These are phyloP conservation scores for Eucalyptus leucophloia DNA, from an alignment of 345 rosid species.

Conservation along the genomic window DNA sequence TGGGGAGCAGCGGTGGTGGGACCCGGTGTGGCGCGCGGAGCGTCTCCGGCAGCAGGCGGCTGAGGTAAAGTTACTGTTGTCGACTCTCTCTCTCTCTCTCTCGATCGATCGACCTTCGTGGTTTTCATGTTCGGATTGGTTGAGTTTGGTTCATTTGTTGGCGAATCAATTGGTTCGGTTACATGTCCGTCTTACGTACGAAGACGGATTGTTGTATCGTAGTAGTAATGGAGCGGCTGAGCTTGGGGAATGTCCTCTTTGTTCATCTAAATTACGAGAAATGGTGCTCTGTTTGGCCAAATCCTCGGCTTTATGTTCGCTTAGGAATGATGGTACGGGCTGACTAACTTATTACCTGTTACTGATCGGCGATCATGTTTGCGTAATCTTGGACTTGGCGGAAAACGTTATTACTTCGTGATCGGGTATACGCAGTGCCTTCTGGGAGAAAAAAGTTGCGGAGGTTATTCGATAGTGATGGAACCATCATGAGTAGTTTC, in stretches of 20 bases:
- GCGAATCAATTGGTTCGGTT: background rate
- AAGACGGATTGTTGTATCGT: background rate
- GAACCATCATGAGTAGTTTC: background rate
- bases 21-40: conserved; percentile 97
- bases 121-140: background rate
- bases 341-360: background rate
- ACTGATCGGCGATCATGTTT: background rate
- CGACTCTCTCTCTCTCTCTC: background rate
- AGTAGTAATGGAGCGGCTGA: background rate
- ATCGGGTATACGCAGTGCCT: background rate
- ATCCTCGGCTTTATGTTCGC: background rate
- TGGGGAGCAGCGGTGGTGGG: conserved; percentile 99
- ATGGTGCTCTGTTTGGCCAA: background rate
- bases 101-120: background rate
- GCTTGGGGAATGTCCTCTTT: background rate
- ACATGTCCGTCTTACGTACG: background rate
- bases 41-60: conserved; percentile 65
- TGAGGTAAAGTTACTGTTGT: conserved; percentile 21
- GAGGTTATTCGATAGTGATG: background rate
- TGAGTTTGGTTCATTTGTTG: background rate
- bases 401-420: background rate
- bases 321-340: background rate
- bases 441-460: background rate
- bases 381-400: background rate
- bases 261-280: background rate